Evolutionary conservation across 176 grass and related monocot genomes (phyloP).

Genomic region (Zoysia japonica): DNA sequence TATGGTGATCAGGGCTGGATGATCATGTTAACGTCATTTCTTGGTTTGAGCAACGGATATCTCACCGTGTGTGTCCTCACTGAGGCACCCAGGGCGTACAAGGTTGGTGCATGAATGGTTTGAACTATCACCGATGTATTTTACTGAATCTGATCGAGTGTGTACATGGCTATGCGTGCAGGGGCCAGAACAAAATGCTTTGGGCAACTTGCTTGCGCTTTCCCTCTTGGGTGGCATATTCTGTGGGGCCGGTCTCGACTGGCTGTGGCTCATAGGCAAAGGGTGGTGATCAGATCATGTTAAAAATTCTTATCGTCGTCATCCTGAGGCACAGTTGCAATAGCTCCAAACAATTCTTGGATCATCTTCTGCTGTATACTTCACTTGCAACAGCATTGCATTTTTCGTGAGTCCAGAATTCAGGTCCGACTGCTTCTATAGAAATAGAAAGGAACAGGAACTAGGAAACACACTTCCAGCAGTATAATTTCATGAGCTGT

Average conservation of each 20-base stretch:
- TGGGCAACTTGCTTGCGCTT: conserved; percentile 67
- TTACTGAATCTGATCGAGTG: conserved; percentile 12
- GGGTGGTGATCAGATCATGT: conserved; percentile 49
- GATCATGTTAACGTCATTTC: conserved; percentile 61
- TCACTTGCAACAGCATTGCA: no score
- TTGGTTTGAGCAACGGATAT: conserved; percentile 61
- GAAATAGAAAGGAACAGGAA: not conserved
- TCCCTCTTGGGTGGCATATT: conserved; percentile 59
- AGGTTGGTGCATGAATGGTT: conserved; percentile 34
- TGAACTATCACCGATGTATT: not conserved
- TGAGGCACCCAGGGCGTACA: conserved; percentile 66
- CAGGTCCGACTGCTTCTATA: not conserved
- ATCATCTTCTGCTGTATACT: not conserved
- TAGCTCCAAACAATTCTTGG: not conserved
- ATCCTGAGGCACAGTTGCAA: not conserved
- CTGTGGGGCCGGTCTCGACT: conserved; percentile 51
- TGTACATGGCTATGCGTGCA: conserved; percentile 33
- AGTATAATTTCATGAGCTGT: not conserved
- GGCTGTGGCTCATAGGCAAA: conserved; percentile 79
- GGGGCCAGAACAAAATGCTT: conserved; percentile 75
- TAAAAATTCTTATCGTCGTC: not conserved
- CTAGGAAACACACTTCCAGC: not conserved
- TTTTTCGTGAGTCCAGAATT: not conserved
- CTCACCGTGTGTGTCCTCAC: conserved; percentile 72
- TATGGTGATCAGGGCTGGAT: conserved; percentile 60